Evolutionary conservation across 257 asterid genomes (phyloP).

Genomic region (Fraxinus cuspidata): DNA sequence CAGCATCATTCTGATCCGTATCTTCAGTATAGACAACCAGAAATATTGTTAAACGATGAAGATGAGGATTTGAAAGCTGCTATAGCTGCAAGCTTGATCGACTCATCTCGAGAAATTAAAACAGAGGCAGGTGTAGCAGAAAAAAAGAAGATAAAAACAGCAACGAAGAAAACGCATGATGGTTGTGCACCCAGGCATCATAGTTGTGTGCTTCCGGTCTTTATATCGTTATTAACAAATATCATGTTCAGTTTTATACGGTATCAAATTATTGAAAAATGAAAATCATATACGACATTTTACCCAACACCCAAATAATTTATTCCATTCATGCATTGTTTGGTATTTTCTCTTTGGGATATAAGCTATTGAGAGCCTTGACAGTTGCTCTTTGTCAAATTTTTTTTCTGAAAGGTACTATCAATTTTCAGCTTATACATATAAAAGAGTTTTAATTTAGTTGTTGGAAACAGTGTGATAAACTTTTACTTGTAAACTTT

Average conservation of each 20-base stretch:
- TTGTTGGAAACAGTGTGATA: no score
- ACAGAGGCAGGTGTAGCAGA: conserved; percentile 25
- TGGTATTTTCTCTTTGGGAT: neutral
- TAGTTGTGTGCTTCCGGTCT: no score
- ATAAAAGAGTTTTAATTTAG: no score
- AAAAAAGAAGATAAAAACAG: conserved; percentile 10
- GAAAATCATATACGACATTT: no score
- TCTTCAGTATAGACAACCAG: conserved; percentile 22
- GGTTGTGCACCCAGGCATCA: no score
- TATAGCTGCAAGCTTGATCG: conserved; percentile 86
- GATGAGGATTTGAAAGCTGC: conserved; percentile 98
- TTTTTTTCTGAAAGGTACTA: no score
- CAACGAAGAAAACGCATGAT: conserved; percentile 30
- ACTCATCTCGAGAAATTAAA: conserved; percentile 44
- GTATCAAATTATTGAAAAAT: no score
- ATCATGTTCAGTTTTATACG: no score
- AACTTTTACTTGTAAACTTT: no score
- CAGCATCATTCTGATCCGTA: conserved; percentile 28
- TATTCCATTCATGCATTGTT: neutral
- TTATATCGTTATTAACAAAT: no score
- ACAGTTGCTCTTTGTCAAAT: neutral
- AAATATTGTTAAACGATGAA: conserved; percentile 33
- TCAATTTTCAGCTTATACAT: no score
- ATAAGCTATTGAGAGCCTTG: neutral
- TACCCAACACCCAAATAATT: no score